Conservation (phyloP, 1,139 yeast genomes). For the Candida freyschussii region DNA sequence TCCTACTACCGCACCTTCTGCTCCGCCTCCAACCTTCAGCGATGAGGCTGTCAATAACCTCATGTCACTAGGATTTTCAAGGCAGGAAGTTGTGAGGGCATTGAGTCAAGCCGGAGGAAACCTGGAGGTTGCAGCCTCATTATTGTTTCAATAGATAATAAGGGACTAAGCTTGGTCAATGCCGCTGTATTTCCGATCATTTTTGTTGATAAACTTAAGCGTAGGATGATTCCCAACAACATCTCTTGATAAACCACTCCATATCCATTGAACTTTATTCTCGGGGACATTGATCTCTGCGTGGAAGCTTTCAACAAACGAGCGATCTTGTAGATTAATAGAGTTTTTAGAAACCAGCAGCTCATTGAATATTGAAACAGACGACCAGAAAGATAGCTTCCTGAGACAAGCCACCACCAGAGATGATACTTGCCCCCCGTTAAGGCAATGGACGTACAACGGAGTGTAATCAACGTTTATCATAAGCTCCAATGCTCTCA, state of each 20-base stretch:
- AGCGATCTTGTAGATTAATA: slow-evolving; percentile 76
- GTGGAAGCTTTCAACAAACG: slow-evolving; percentile 74
- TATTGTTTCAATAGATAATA: slow-evolving; percentile 52
- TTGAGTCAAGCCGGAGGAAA: slow-evolving; percentile 66
- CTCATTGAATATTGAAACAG: slow-evolving; percentile 83
- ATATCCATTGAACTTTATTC: slow-evolving; percentile 56
- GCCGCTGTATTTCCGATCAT: slow-evolving; percentile 13
- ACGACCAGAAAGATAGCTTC: slow-evolving; percentile 82
- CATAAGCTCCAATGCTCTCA: slow-evolving; percentile 54
- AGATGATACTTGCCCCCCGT: slow-evolving; percentile 86
- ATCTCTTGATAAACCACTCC: slow-evolving; percentile 65
- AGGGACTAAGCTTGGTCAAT: no score
- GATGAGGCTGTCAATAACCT: slow-evolving; percentile 49
- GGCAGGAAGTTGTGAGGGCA: slow-evolving; percentile 61
- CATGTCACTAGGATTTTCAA: slow-evolving; percentile 65
- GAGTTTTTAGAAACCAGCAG: slow-evolving; percentile 69
- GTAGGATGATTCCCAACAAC: slow-evolving; percentile 35
- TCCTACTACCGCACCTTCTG: slow-evolving; percentile 21
- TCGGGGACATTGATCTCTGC: slow-evolving; percentile 39
- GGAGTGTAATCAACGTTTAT: slow-evolving; percentile 62
- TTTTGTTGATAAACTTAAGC: slow-evolving; percentile 20
- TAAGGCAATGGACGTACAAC: slow-evolving; percentile 77
- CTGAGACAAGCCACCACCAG: slow-evolving; percentile 82
- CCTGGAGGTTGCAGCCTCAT: slow-evolving; percentile 79
- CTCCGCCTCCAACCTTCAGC: slow-evolving; percentile 22